These are phyloP conservation scores for Scedosporium apiospermum DNA, from an alignment of 2,329 filamentous ascomycete species.

Conservation along the genomic window DNA sequence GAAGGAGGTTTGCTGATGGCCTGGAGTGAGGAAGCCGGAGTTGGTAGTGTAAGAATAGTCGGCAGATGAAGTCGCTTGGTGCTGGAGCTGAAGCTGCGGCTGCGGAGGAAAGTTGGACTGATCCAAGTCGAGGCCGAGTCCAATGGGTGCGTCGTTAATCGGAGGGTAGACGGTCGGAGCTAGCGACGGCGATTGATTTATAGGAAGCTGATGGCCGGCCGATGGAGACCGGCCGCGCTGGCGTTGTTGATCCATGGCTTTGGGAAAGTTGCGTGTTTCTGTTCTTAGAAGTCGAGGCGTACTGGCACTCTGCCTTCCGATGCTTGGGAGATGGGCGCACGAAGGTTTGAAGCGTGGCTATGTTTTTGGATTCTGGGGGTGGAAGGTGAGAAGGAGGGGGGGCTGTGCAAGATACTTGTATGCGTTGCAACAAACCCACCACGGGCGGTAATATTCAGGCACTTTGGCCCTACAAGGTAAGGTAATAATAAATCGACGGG, in stretches of 20 bases:
- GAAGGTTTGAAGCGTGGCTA: constrained; percentile 4
- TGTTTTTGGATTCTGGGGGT: neutral
- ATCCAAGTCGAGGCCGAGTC: constrained; percentile 51
- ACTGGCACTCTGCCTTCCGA: constrained; percentile 5
- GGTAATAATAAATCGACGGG: neutral
- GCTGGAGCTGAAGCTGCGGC: constrained; percentile 17
- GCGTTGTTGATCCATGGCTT: constrained; percentile 31
- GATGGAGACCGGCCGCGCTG: constrained; percentile 52
- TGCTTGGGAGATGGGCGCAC: constrained; percentile 1
- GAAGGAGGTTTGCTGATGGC: constrained; percentile 25
- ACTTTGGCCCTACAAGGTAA: neutral
- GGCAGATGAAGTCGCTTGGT: constrained; percentile 19
- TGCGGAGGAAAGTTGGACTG: constrained; percentile 23
- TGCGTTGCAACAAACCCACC: constrained; percentile 1
- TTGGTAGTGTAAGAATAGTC: constrained; percentile 3
- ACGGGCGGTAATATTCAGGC: neutral
- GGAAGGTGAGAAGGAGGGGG: constrained; percentile 1
- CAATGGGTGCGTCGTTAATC: constrained; percentile 35
- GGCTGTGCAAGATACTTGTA: constrained; percentile 6
- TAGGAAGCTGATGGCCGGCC: constrained; percentile 49
- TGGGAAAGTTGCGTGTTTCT: constrained; percentile 3
- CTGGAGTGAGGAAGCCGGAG: constrained; percentile 17
- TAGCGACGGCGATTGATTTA: constrained; percentile 59
- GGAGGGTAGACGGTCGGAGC: constrained; percentile 48
- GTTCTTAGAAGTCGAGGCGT: constrained; percentile 7